Percentiles rank a stretch among this genome's conserved stretches.
Evolutionary conservation across 2,329 filamentous ascomycete species (phyloP).

Genomic region (Fusarium sp.): DNA sequence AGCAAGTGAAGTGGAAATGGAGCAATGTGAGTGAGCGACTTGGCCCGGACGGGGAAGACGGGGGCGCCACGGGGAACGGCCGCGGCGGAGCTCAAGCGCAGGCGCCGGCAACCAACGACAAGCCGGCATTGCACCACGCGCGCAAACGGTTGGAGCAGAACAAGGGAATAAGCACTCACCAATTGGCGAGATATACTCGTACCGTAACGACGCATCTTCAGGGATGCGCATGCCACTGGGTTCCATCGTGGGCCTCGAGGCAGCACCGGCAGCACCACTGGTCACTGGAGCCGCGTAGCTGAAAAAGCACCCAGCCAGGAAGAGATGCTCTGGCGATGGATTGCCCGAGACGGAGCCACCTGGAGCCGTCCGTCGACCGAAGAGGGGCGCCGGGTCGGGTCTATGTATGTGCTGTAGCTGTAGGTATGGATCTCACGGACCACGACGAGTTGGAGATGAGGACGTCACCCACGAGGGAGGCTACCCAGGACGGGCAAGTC

Average conservation of each 20-base stretch:
- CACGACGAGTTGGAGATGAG: constrained; percentile 18
- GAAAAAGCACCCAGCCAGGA: constrained; percentile 14
- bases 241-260: constrained; percentile 49
- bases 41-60: constrained; percentile 40
- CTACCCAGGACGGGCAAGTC: constrained; percentile 43
- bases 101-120: constrained; percentile 57
- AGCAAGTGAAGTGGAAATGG: constrained; percentile 6
- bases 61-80: constrained; percentile 41
- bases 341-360: constrained; percentile 26
- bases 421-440: constrained; percentile 11
- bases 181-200: constrained; percentile 63
- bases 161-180: constrained; percentile 58
- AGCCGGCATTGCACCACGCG: constrained; percentile 56
- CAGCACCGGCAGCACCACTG: constrained; percentile 30
- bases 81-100: constrained; percentile 39
- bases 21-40: constrained; percentile 26
- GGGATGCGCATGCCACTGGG: constrained; percentile 56
- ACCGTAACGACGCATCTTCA: constrained; percentile 56
- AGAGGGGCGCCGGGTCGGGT: constrained; percentile 15
- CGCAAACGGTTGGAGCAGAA: constrained; percentile 54
- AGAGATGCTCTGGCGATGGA: constrained; percentile 23
- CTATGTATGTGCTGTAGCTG: constrained; percentile 2
- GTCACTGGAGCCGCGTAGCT: constrained; percentile 35
- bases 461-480: constrained; percentile 22
- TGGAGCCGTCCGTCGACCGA: constrained; percentile 19